These are phyloP conservation scores for Geranomyces michiganensis DNA, from an alignment of 192 early-diverging fungal species.

Conservation along the genomic window DNA sequence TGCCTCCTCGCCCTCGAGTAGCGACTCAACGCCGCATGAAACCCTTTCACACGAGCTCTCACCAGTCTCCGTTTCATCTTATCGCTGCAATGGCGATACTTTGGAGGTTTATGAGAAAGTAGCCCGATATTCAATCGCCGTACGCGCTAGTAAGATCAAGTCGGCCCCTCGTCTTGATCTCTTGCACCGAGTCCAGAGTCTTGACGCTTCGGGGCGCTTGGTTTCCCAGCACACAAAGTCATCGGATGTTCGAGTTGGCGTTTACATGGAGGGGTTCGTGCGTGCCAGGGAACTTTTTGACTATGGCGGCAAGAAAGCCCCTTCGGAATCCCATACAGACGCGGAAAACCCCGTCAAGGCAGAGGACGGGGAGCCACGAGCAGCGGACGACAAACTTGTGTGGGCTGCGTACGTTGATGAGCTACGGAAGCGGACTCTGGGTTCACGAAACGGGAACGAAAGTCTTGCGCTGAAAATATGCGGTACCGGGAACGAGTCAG, in stretches of 20 bases:
- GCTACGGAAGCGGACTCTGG: background rate
- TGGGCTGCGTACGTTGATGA: slow-evolving; percentile 27
- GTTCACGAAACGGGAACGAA: slow-evolving; percentile 6
- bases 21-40: background rate
- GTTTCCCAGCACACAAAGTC: background rate
- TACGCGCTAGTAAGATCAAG: slow-evolving; percentile 25
- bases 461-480: slow-evolving; percentile 1
- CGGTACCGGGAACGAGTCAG: background rate
- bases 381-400: background rate
- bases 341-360: background rate
- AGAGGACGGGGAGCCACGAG: slow-evolving; percentile 10
- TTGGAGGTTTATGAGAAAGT: slow-evolving; percentile 28
- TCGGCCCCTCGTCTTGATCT: slow-evolving; percentile 15
- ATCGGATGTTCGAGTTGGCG: background rate
- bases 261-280: slow-evolving; percentile 15
- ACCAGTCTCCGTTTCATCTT: slow-evolving; percentile 19
- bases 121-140: background rate
- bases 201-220: slow-evolving; percentile 18
- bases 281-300: slow-evolving; percentile 22
- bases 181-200: background rate
- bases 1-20: background rate
- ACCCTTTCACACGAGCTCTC: background rate
- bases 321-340: background rate
- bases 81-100: slow-evolving; percentile 30
- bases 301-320: background rate